Base-by-base conservation (phyloP, 164 flowering plant species). In the Hamamelis virginiana region DNA sequence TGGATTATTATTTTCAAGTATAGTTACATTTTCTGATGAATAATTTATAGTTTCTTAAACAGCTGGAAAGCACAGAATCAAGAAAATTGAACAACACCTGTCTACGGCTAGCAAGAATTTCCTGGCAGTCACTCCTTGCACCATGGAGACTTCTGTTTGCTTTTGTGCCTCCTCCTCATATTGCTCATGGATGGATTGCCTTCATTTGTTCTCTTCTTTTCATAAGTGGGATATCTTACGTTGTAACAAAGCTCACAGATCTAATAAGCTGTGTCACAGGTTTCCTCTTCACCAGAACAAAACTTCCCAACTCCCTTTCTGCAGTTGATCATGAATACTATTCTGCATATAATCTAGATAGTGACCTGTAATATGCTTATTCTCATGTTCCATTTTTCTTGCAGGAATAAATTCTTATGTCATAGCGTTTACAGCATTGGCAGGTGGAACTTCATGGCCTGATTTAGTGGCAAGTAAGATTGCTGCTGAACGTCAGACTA, bases 361-460 rank as follows among this genome's bases (percentile, higher is more conserved):
- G 46, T 26, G 25, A 18, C 13, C 5, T 0, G 14, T 59, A 8
- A 10, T 9, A 14, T 25, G 57, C 13, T 67, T 51, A 53, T 38
- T 33, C 13, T 11, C 3, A 10, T 21, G 9, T 50, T 15, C 18
- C 26, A 18, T 16, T 38, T 65, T 50, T 60, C 11, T 55, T 80
- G 67, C 87, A 94, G 98, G 96, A 76, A 89, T 91, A 75, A 86
- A 91, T 87, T 62, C 86, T 47, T 94, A 91, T 77, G 88, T 94
- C 41, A 90, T 94, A 77, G 96, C 98, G 69, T 92, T 91, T 80
- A 91, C 97, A 23, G 97, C 90, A 72, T 72, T 94, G 77, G 98
- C 97, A 0, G 63, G 78, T 74, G 97, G 98, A 69, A 91, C 98
- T 60, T 94, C 97, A n/a, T 94, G 98, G 98, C 98, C 98, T 28